Evolutionary conservation across 768 basidiomycete genomes (phyloP), one percentile per base, ranked within the genome.

Genomic region (Leccinum barrowsii): DNA sequence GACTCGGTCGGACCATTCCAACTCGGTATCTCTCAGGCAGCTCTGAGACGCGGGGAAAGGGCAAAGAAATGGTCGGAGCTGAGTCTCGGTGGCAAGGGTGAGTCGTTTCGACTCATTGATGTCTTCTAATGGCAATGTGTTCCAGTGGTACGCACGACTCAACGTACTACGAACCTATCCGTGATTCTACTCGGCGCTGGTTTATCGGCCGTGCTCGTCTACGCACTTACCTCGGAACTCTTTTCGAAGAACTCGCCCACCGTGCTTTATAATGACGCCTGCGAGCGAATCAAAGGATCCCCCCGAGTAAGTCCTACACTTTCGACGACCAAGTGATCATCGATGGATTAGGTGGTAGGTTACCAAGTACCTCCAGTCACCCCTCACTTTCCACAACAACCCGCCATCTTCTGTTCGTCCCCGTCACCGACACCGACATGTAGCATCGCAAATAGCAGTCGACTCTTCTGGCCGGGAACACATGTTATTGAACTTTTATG

Each of bases 211-310:
- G 79, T 94, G 40, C 80, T 94, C 35, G 74, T 71, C 24, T 94
- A 92, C 67, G 89, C 89, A 21, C 78, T 93, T 32, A 86, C 87
- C 15, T 87, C 91, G 7, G 92, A 94, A 67, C 76, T 93, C 7
- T 91, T 92, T 70, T 91, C 92, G n/a, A 85, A 82, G 69, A 94
- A 94, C 69, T 92, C 90, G 26, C 89, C 92, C 5, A 91, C 91
- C 4, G 89, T 90, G 26, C 74, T 94, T 32, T 91, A 92, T 66
- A 82, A 82, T 44, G 78, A 82, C 40, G 79, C 82, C 24, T 84
- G 83, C 66, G 74, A 81, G 30, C 75, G 74, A 54, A 80, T 84
- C 56, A 77, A 79, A 58, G 68, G 69, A 1, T 84, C 82, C 3
- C 68, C 74, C 19, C 73, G 70, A 67, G 82, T 84, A 60, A 44